Evolutionary conservation across 2,329 filamentous ascomycete genomes (phyloP), one percentile per base, ranked within the genome.

Genomic region (Pseudogymnoascus sp.): DNA sequence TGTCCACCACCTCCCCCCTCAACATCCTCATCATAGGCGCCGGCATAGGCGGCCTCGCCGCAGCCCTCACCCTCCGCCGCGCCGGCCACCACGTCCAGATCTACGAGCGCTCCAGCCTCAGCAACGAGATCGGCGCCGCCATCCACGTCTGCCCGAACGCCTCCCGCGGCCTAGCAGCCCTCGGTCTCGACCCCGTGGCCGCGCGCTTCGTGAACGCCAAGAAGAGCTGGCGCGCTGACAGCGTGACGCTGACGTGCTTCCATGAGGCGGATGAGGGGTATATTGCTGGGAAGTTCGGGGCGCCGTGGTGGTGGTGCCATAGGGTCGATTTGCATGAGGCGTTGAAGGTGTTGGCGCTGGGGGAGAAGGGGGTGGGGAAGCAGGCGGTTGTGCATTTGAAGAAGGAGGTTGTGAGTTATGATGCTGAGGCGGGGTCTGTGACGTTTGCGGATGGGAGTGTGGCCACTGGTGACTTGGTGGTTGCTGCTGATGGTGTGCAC

Each of bases 81-180:
- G 71, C 71, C 7, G 66, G 67, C 0, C 72, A 71, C 37, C 23
- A 63, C n/a, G 71, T 75, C 0, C 70, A 71, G 4, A 67, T 74
- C 10, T 64, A 68, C 36, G 73, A 75, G 63, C 68, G 71, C n/a
- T 73, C 72, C 10, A 31, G 61, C 11, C 68, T 79, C 64, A 73
- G 73, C 62, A 75, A 76, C 48, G 78, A 79, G 67, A 69, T 77
- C 25, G 78, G 78, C 3, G 78, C 78, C 1, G 78, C 78, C 1
- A 77, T 79, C 21, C 71, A 74, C 19, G 66, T 78, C 16, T 73
- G 74, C 16, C 76, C 77, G 1, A 78, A 79, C 64, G 76, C 72
- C 5, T 71, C 72, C 4, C 68, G 71, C 1, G 68, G 74, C n/a
- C 69, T 79, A 4, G 63, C 69, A 2, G 65, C 66, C 23, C 77